Evolutionary conservation across 208 protist species (phyloP).

Genomic region (Trypanosoma caninum): DNA sequence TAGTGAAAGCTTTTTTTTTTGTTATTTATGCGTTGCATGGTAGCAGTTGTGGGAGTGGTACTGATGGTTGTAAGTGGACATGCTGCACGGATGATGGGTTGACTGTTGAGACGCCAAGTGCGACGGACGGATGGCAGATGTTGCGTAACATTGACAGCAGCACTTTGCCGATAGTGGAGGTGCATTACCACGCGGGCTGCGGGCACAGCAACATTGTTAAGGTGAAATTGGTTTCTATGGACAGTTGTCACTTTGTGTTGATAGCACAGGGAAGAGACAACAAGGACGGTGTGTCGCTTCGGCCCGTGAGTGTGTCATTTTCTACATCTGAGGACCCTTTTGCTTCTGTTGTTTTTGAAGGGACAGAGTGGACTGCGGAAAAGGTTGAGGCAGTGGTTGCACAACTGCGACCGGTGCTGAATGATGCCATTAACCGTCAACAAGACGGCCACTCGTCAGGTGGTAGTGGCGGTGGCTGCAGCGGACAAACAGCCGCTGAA

Average conservation of each 20-base stretch:
- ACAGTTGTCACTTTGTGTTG: slow-evolving; percentile 11
- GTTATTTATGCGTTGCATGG: slow-evolving; percentile 13
- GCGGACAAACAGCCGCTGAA: not conserved
- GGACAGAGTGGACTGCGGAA: slow-evolving; percentile 4
- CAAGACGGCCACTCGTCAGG: not conserved
- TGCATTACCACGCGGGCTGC: not conserved
- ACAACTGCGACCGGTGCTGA: slow-evolving; percentile 4
- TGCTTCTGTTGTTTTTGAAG: not conserved
- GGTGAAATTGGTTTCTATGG: slow-evolving; percentile 26
- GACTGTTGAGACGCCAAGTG: not conserved
- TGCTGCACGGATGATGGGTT: slow-evolving; percentile 8
- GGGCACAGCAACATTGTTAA: not conserved
- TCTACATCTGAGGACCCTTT: slow-evolving; percentile 18
- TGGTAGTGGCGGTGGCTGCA: not conserved
- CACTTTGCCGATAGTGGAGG: slow-evolving; percentile 5
- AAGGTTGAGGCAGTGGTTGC: not conserved
- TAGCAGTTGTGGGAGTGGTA: not conserved
- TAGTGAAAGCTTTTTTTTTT: slow-evolving; percentile 15
- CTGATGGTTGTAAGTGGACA: slow-evolving; percentile 1
- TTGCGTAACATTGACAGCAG: not conserved
- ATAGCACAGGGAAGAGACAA: slow-evolving; percentile 3
- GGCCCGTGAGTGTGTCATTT: slow-evolving; percentile 8
- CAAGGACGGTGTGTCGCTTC: not conserved
- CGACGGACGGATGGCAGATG: not conserved
- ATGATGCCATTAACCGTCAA: not conserved